A percentile compares a stretch with the other conserved stretches of the same genome.
phyloP scores from a whole-genome alignment of 108 stramenopile genomes.

The Schizochytrium sp. region DNA sequence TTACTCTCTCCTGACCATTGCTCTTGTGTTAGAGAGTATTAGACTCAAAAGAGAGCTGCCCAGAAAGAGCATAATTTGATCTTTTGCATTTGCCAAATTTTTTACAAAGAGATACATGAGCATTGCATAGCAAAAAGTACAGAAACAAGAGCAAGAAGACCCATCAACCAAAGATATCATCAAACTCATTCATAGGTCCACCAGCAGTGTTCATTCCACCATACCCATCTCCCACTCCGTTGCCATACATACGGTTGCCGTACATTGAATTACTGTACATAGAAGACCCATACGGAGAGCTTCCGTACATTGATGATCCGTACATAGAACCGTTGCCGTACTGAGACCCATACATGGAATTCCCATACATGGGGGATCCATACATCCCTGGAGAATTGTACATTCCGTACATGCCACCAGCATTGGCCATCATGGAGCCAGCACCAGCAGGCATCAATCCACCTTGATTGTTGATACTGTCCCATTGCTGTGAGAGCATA shows the following conservation, averaged over 20 bases:
- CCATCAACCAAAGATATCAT: constrained; percentile 50
- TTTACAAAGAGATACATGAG: no score
- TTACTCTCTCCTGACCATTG: no score
- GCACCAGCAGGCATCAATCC: neutral
- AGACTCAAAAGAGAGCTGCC: no score
- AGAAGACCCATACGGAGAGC: constrained; percentile 22
- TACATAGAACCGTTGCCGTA: constrained; percentile 25
- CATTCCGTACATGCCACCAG: constrained; percentile 56
- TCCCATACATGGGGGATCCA: constrained; percentile 16
- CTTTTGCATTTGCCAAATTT: no score
- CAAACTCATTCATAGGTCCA: constrained; percentile 8
- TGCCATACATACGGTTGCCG: constrained; percentile 3
- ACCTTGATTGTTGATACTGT: constrained; percentile 11
- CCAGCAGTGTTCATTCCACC: constrained; percentile 32
- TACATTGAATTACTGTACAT: constrained; percentile 22
- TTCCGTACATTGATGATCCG: constrained; percentile 55
- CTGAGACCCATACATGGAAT: neutral
- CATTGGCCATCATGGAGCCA: neutral
- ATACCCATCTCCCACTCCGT: neutral
- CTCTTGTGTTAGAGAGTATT: no score
- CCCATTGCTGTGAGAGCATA: constrained; percentile 61
- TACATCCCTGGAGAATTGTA: neutral
- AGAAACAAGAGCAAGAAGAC: neutral
- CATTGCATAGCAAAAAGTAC: no score
- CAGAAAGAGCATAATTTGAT: no score